phyloP scores from a whole-genome alignment of 1,284 basidiomycete species.

The Neonothopanus nambi region DNA sequence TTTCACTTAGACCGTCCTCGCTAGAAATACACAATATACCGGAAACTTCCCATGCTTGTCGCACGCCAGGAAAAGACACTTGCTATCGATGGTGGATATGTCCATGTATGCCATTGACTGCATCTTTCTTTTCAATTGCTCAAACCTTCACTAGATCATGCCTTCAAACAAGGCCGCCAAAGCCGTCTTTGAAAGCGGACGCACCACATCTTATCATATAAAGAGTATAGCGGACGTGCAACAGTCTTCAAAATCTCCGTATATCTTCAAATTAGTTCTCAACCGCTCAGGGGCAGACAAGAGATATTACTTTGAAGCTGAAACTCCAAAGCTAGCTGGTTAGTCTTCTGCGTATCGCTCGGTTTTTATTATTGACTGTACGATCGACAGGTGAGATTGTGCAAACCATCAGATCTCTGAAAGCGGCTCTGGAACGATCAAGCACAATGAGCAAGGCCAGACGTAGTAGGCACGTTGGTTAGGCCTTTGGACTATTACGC shows the following conservation, averaged over 20 bases:
- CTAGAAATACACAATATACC: conserved; percentile 91
- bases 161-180: conserved; percentile 57
- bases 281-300: conserved; percentile 66
- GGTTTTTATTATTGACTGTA: background rate
- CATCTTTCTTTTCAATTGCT: background rate
- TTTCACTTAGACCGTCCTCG: conserved; percentile 3
- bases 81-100: conserved; percentile 94
- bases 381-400: conserved; percentile 65
- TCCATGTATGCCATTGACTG: conserved; percentile 65
- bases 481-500: background rate
- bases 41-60: conserved; percentile 91
- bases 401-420: conserved; percentile 61
- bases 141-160: conserved; percentile 67
- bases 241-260: conserved; percentile 78
- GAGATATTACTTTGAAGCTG: conserved; percentile 97
- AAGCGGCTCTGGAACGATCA: conserved; percentile 56
- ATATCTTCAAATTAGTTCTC: conserved; percentile 76
- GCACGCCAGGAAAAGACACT: conserved; percentile 89
- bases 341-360: conserved; percentile 25
- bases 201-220: conserved; percentile 92
- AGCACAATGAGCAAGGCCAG: conserved; percentile 58
- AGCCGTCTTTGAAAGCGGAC: conserved; percentile 84
- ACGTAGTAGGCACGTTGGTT: conserved; percentile 52
- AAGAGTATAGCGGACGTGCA: conserved; percentile 84
- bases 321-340: conserved; percentile 81